Evolutionary conservation across 2,329 filamentous ascomycete species (phyloP).

Genomic region (Paecilomyces formosus): DNA sequence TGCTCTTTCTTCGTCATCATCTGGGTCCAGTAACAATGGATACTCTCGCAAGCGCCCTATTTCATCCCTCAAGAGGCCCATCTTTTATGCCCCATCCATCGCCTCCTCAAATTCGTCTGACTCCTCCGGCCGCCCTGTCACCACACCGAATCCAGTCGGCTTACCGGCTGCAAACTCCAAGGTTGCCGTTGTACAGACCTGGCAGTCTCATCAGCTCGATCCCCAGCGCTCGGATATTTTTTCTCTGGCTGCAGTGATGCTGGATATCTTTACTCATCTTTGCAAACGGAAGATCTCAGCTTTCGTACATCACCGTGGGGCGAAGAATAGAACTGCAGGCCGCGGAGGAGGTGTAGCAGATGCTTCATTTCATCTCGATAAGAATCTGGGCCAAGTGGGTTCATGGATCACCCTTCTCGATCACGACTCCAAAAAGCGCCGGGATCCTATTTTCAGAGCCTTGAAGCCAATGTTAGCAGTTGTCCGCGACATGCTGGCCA

Average conservation of each 20-base stretch:
- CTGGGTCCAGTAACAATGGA: slow-evolving; percentile 18
- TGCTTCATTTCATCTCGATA: slow-evolving; percentile 48
- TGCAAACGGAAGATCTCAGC: slow-evolving; percentile 50
- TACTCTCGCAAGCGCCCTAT: slow-evolving; percentile 11
- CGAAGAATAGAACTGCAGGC: slow-evolving; percentile 43
- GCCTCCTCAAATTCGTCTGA: slow-evolving; percentile 19
- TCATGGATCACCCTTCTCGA: slow-evolving; percentile 49
- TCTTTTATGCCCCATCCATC: slow-evolving; percentile 26
- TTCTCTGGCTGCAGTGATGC: slow-evolving; percentile 50
- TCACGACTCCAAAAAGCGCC: slow-evolving; percentile 38
- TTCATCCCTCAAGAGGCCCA: slow-evolving; percentile 16
- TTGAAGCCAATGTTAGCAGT: slow-evolving; percentile 31
- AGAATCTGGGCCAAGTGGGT: slow-evolving; percentile 47
- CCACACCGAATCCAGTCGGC: slow-evolving; percentile 11
- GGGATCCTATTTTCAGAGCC: slow-evolving; percentile 29
- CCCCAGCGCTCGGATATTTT: slow-evolving; percentile 47
- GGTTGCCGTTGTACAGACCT: slow-evolving; percentile 26
- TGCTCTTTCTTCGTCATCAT: slow-evolving; percentile 26
- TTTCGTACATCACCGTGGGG: slow-evolving; percentile 48
- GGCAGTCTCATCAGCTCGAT: slow-evolving; percentile 30
- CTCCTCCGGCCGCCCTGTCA: slow-evolving; percentile 12
- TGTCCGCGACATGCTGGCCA: slow-evolving; percentile 29
- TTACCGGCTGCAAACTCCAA: slow-evolving; percentile 25
- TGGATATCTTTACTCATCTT: slow-evolving; percentile 54
- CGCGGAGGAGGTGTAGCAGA: slow-evolving; percentile 45